Base-by-base conservation (phyloP, 257 asterid species). In the Asclepias syriaca region DNA sequence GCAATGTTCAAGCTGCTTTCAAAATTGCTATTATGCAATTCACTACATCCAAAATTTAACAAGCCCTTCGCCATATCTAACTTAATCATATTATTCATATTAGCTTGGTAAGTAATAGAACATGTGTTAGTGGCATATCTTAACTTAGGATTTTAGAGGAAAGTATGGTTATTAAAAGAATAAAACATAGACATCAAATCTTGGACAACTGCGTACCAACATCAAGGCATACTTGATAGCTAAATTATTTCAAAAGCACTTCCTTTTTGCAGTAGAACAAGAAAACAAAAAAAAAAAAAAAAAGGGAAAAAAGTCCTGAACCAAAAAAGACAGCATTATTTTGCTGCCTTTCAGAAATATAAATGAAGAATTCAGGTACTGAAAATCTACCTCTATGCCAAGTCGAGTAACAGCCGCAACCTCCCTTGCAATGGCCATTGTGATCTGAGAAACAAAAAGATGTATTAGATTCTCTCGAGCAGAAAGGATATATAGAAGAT, bases 381-480 rank as follows among this genome's bases (percentile, higher is more conserved):
- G 48, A 34, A 72, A 39, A 15, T 43, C n/a, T 81, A 94, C 99
- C 96, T 94, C 96, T 59, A 89, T 85, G 46, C 99, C 99, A 77
- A 91, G 93, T 64, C 96, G 86, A 70, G 96, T 88, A 75, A 94
- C 99, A 71, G 95, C 81, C 40, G 97, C 96, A 81, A 94, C 99
- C 87, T 94, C 97, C 89, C 93, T 89, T 58, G 99, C 99, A 72
- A 94, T 94, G 73, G 97, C 78, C 96, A 94, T 88, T 55, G 99
- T 94, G 74, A 91, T 81, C 98, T 94, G 81, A 60, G 64, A 19
- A 60, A 57, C 7, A 8, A 63, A 29, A 14, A 64, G 10, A 21
- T 18, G 43, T 15, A 64, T 64, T 29, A 64, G 68, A 64, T 64
- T 18, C 29, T 29, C 49, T 18, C 16, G 10, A 37, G n/a, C 68